Percentiles rank a stretch among this genome's conserved stretches.
These are phyloP conservation scores for Globisporangium iwayamae DNA, from an alignment of 352 stramenopile genomes.

Conservation along the genomic window DNA sequence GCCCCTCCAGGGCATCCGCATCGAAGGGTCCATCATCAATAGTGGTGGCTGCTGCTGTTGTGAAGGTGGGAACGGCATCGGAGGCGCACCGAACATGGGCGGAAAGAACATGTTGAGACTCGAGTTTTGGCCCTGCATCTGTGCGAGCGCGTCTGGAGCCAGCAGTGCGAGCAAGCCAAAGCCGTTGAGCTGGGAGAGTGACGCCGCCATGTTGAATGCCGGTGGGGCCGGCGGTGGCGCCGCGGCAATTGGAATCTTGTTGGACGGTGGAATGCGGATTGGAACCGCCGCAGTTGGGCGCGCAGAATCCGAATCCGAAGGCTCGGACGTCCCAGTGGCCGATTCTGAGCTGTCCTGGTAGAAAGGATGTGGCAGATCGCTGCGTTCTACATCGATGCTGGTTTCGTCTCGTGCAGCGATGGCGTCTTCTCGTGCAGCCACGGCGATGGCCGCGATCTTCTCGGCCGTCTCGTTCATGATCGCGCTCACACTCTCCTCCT, in stretches of 20 bases:
- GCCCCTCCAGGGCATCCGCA: slow-evolving; percentile 16
- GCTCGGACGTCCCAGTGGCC: not conserved
- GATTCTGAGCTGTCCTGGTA: not conserved
- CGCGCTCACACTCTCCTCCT: slow-evolving; percentile 57
- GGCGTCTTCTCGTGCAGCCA: slow-evolving; percentile 8
- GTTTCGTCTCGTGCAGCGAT: slow-evolving; percentile 9
- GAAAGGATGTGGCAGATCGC: not conserved
- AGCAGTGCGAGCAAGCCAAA: slow-evolving; percentile 10
- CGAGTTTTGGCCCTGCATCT: slow-evolving; percentile 34
- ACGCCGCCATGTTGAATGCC: not conserved
- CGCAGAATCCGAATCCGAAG: not conserved
- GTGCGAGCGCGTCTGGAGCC: slow-evolving; percentile 17
- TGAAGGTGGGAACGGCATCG: slow-evolving; percentile 21
- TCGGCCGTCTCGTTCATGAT: slow-evolving; percentile 36
- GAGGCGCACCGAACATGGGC: slow-evolving; percentile 17
- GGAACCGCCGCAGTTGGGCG: not conserved
- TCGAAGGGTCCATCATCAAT: slow-evolving; percentile 18
- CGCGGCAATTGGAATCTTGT: slow-evolving; percentile 9
- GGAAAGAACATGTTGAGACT: slow-evolving; percentile 38
- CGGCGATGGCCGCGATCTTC: slow-evolving; percentile 34
- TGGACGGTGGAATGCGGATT: no score
- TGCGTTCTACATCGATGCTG: not conserved
- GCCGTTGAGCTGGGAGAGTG: slow-evolving; percentile 7
- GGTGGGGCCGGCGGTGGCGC: slow-evolving; percentile 2
- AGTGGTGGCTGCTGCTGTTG: slow-evolving; percentile 30